Conservation (phyloP, 495 filamentous ascomycete genomes). For the Rostrohypoxylon terebratum region DNA sequence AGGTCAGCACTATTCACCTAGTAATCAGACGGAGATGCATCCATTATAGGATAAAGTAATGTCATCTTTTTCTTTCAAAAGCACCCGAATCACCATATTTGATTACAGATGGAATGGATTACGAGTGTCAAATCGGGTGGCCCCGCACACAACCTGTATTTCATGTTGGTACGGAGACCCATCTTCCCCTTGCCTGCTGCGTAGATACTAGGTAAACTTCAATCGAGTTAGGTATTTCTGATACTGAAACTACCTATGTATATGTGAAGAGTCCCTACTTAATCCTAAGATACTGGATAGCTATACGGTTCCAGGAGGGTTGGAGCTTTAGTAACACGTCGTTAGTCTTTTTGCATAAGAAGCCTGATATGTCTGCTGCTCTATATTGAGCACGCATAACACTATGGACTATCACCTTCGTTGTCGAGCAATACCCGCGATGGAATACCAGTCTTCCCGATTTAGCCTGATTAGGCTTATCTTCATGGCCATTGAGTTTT, state of each 20-base stretch:
- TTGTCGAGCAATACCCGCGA: background rate
- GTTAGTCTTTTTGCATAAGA: background rate
- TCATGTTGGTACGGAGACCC: background rate
- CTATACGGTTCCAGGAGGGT: background rate
- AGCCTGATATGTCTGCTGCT: background rate
- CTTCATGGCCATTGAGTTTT: conserved; percentile 1
- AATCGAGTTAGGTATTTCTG: background rate
- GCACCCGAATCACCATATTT: background rate
- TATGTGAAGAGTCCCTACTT: background rate
- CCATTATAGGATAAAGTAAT: background rate
- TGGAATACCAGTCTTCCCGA: background rate
- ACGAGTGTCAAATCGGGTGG: background rate
- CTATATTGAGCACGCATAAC: background rate
- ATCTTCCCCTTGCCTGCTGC: background rate
- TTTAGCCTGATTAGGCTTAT: background rate
- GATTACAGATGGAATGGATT: background rate
- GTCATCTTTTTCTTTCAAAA: background rate
- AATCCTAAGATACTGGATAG: too few species aligned
- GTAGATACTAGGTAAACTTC: background rate
- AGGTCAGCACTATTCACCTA: background rate
- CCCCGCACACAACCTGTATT: background rate
- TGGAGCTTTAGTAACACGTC: background rate
- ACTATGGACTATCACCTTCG: background rate
- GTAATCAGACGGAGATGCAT: background rate
- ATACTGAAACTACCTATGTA: background rate